Base-by-base conservation (phyloP, 2,329 filamentous ascomycete genomes). In the Colletotrichum costaricense region DNA sequence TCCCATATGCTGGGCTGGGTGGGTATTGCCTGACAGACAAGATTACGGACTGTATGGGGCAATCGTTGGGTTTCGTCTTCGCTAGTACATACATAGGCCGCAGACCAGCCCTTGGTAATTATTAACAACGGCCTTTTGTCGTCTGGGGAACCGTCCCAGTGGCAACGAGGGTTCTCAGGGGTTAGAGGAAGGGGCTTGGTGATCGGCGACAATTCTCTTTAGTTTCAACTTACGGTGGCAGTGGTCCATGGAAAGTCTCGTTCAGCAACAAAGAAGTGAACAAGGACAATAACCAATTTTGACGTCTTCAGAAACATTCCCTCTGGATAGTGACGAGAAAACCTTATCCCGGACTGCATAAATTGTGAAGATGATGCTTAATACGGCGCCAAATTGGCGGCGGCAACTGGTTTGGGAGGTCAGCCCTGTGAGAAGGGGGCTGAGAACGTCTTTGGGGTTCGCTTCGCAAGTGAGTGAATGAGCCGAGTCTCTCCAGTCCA, bases 351-450 rank as follows among this genome's bases (percentile, higher is more conserved):
- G 55, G 67, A 49, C 28, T 62, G 67, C 67, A 73, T 73, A 57
- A 66, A 65, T 22, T 57, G 49, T 38, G 67, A 66, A 58, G 52
- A 56, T 57, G 67, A 54, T 70, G 55, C 67, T 73, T 73, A 60
- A 73, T 66, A 55, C 66, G 38, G 60, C 55, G 42, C 35, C 70
- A 70, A 73, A 73, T 69, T 73, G 58, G 49, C 35, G 63, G 35
- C 64, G 57, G 49, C 52, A 67, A 56, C 57, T 63, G 42, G 38
- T 26, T 64, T 30, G 68, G 56, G 67, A 62, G 67, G 67, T 66
- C 62, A 66, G 71, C 67, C 67, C 49, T 73, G 67, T 71, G 12
- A 59, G 70, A 46, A 66, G 35, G 52, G 30, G 62, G 46, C 63
- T 30, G 63, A 8, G 24, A 16, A 52, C n/a, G 63, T 56, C 22